Base-by-base conservation (phyloP, 2,329 filamentous ascomycete genomes). In the Boeremia lycopersici region DNA sequence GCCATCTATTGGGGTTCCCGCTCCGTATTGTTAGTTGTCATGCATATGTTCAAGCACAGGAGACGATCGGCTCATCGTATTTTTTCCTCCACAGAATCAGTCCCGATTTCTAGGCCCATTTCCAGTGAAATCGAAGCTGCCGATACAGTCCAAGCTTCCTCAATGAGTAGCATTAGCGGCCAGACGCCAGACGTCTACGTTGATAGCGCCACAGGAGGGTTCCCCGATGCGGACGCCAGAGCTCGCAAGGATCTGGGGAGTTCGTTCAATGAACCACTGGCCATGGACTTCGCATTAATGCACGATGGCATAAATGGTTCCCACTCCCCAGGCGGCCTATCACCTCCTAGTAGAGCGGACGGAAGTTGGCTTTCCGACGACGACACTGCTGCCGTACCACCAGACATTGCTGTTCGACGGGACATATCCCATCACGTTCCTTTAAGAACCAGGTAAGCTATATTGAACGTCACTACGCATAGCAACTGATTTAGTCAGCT, bases 351-450 rank as follows among this genome's bases (percentile, higher is more conserved):
- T 19, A 59, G 33, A 43, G 46, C 40, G 34, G 47, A 59, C 51
- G 51, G 41, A 48, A 64, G 51, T 57, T 69, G 54, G 65, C 64
- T 53, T 49, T 70, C 62, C 11, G 67, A 69, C 42, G 70, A 74
- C 56, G 69, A 73, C 13, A 48, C 48, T 43, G 65, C 69, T 41
- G 67, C 71, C 25, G 61, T 68, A 48, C 71, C 72, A 3, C 64
- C 65, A 48, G 72, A 76, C 51, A 70, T 76, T 42, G 69, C 70
- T 19, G 52, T 39, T 13, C 68, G 67, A 17, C 61, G 73, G 41
- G 68, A 68, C 33, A 75, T 75, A 43, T 50, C 42, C 25, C 52
- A 55, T 11, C 72, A 75, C 59, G 69, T 75, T 35, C 72, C 72
- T 15, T 67, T 64, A 33, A 62, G 73, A 23, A 75, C 72, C 53